Evolutionary conservation across 371 early-diverging fungal species (phyloP).

Genomic region (Mucor lusitanicus): DNA sequence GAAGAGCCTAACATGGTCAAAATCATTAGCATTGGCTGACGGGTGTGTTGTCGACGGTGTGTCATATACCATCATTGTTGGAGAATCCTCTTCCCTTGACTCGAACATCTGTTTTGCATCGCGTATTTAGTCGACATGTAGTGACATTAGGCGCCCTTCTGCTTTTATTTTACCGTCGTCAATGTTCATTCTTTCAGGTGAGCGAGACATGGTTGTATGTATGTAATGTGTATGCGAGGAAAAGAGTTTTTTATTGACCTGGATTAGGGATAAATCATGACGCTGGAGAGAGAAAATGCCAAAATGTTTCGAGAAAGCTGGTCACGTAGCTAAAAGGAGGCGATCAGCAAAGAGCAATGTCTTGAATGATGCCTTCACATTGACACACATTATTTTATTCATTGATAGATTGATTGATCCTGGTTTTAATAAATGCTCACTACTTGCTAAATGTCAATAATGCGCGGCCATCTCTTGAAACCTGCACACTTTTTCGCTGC

Average conservation of each 20-base stretch:
- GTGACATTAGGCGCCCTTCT: background rate
- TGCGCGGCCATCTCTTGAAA: constrained; percentile 3
- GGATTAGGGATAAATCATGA: background rate
- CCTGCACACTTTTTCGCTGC: constrained; percentile 15
- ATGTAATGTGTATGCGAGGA: background rate
- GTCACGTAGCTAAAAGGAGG: background rate
- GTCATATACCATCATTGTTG: constrained; percentile 13
- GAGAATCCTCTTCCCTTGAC: constrained; percentile 17
- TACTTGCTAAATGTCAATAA: constrained; percentile 1
- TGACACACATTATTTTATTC: too few species aligned
- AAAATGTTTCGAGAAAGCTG: constrained; percentile 3
- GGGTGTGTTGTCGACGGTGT: constrained; percentile 13
- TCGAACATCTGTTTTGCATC: constrained; percentile 10
- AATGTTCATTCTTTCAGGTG: constrained; percentile 56
- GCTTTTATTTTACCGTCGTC: constrained; percentile 53
- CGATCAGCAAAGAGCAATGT: too few species aligned
- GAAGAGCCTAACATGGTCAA: background rate
- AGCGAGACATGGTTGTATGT: constrained; percentile 20
- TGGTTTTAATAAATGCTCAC: background rate
- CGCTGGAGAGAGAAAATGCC: background rate
- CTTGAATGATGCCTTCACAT: too few species aligned
- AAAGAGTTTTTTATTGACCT: constrained; percentile 2
- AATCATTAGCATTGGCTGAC: background rate
- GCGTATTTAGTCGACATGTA: background rate
- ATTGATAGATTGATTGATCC: too few species aligned